These are phyloP conservation scores for Aspergillus campestris DNA, from an alignment of 495 filamentous ascomycete species.

Conservation along the genomic window DNA sequence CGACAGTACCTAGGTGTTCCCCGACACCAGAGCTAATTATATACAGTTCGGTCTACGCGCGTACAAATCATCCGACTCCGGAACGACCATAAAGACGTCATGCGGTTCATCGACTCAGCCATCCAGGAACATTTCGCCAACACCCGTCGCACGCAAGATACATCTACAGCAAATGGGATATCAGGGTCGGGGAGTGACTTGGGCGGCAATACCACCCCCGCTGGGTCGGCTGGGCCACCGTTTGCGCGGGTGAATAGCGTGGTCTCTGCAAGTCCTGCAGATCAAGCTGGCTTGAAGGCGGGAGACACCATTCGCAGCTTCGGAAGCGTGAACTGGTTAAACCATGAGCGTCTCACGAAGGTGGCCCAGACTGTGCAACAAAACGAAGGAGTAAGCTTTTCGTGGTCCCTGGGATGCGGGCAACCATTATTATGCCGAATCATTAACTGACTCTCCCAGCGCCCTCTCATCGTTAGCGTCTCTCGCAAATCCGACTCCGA, in stretches of 20 bases:
- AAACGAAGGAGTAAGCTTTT: constrained; percentile 74
- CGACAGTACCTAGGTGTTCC: neutral
- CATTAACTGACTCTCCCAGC: constrained; percentile 25
- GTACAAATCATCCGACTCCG: constrained; percentile 80
- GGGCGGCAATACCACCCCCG: neutral
- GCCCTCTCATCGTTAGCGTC: constrained; percentile 62
- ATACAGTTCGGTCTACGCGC: constrained; percentile 77
- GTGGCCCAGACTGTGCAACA: constrained; percentile 77
- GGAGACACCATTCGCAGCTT: constrained; percentile 83
- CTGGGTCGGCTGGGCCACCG: constrained; percentile 48
- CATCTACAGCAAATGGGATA: constrained; percentile 16
- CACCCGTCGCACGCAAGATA: constrained; percentile 22
- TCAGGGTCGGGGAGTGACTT: neutral
- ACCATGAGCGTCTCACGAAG: constrained; percentile 77
- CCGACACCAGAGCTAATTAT: constrained; percentile 3
- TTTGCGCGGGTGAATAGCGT: constrained; percentile 92
- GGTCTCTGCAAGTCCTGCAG: constrained; percentile 69
- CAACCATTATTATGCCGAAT: no score
- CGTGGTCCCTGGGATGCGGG: no score
- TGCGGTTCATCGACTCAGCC: constrained; percentile 69
- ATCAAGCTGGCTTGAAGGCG: constrained; percentile 67
- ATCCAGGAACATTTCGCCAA: constrained; percentile 64
- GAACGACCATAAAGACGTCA: constrained; percentile 89
- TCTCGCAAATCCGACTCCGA: constrained; percentile 39
- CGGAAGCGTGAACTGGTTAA: constrained; percentile 69